These are phyloP conservation scores for Haematococcus sp. DNA, from an alignment of 139 green algal genomes.

Conservation along the genomic window DNA sequence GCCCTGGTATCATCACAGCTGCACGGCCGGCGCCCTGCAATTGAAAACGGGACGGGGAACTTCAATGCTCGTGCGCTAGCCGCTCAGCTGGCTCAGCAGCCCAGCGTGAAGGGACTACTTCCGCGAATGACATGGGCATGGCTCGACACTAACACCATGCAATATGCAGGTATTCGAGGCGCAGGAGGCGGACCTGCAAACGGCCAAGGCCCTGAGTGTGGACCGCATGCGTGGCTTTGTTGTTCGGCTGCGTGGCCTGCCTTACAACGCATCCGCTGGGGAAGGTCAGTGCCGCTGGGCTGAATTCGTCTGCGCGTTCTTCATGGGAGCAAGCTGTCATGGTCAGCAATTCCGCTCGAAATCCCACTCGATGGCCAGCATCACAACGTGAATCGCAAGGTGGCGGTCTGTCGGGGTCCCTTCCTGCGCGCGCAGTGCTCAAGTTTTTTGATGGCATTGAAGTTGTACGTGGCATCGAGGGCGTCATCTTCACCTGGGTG, in stretches of 20 bases:
- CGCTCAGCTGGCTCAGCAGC: not conserved
- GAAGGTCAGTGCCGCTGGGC: constrained; percentile 33
- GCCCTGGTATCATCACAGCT: not conserved
- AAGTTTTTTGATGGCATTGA: constrained; percentile 69
- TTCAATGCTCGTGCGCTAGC: not conserved
- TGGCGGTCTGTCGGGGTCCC: not conserved
- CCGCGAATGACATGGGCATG: too few species aligned
- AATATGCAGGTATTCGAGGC: constrained; percentile 56
- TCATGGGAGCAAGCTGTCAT: too few species aligned
- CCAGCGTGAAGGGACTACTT: too few species aligned
- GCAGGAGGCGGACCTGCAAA: constrained; percentile 48
- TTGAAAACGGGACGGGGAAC: not conserved
- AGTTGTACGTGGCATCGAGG: constrained; percentile 50
- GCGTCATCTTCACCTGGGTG: constrained; percentile 68
- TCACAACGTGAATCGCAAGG: not conserved
- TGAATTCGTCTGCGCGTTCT: too few species aligned
- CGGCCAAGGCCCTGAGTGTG: constrained; percentile 23
- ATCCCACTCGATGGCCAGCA: not conserved
- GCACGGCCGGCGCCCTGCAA: not conserved
- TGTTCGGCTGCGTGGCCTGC: constrained; percentile 79
- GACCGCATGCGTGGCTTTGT: constrained; percentile 49
- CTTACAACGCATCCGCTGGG: constrained; percentile 66
- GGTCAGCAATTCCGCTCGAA: too few species aligned
- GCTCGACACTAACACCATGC: not conserved
- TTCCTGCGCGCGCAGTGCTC: constrained; percentile 16